A percentile compares a stretch with the other conserved stretches of the same genome.
phyloP scores from a whole-genome alignment of 2,329 filamentous ascomycete species.

The Alternaria sp. region DNA sequence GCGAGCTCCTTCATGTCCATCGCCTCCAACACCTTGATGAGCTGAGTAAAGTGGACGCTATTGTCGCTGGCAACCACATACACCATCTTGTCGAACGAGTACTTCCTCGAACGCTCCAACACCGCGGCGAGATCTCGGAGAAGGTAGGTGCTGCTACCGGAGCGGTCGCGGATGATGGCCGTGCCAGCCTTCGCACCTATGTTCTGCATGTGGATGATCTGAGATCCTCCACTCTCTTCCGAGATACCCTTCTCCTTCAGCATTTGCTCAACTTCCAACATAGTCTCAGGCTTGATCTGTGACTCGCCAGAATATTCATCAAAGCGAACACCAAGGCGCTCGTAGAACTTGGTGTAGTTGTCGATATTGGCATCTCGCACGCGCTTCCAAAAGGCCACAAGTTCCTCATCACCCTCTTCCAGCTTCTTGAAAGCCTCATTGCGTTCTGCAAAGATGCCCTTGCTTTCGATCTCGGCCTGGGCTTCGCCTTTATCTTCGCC shows the following conservation, averaged over 20 bases:
- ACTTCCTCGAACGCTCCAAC: slow-evolving; percentile 66
- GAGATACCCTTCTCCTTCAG: slow-evolving; percentile 70
- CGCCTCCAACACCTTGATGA: slow-evolving; percentile 78
- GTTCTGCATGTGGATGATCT: slow-evolving; percentile 74
- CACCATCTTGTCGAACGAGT: slow-evolving; percentile 77
- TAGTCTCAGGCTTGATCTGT: slow-evolving; percentile 70
- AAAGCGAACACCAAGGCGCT: slow-evolving; percentile 73
- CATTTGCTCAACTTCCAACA: slow-evolving; percentile 67
- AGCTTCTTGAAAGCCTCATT: slow-evolving; percentile 71
- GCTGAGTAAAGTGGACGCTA: slow-evolving; percentile 73
- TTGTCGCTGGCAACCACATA: slow-evolving; percentile 78
- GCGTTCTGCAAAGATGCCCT: slow-evolving; percentile 39
- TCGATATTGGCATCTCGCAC: slow-evolving; percentile 72
- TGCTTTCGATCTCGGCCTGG: slow-evolving; percentile 35
- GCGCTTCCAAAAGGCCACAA: slow-evolving; percentile 67
- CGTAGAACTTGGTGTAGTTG: slow-evolving; percentile 71
- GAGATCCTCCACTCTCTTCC: slow-evolving; percentile 73
- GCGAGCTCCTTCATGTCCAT: slow-evolving; percentile 73
- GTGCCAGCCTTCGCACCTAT: slow-evolving; percentile 74
- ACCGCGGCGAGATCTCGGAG: slow-evolving; percentile 80
- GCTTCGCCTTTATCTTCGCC: slow-evolving; percentile 51
- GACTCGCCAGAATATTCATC: slow-evolving; percentile 77
- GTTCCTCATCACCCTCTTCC: slow-evolving; percentile 69
- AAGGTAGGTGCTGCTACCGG: slow-evolving; percentile 78
- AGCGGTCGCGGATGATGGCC: slow-evolving; percentile 73